Evolutionary conservation across 352 stramenopile species (phyloP).

Genomic region (Plasmopara muralis): DNA sequence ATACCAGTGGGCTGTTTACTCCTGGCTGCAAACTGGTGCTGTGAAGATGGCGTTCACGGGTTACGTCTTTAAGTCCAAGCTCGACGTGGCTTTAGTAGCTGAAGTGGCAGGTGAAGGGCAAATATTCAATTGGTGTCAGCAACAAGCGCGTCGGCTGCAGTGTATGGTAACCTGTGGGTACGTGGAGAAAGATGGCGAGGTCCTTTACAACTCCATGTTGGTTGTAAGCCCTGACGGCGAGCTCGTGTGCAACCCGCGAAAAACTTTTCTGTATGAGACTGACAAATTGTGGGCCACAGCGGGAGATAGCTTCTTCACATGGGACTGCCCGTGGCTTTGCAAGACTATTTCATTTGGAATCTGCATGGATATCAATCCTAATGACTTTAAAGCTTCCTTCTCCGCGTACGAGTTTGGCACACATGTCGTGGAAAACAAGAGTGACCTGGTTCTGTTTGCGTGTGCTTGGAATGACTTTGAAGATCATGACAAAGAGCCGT

Average conservation of each 20-base stretch:
- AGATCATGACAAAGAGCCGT: conserved; percentile 32
- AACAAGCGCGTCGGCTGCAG: conserved; percentile 46
- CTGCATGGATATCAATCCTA: conserved; percentile 88
- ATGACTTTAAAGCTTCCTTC: conserved; percentile 69
- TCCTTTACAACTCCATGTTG: conserved; percentile 79
- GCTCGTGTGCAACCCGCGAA: conserved; percentile 67
- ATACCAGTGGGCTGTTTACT: not conserved
- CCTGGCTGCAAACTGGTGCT: conserved; percentile 4
- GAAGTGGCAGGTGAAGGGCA: conserved; percentile 41
- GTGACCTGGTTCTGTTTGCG: conserved; percentile 73
- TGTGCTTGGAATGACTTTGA: conserved; percentile 83
- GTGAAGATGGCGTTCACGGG: conserved; percentile 76
- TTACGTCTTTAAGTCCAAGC: conserved; percentile 64
- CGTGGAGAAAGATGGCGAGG: conserved; percentile 34
- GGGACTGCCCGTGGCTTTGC: conserved; percentile 69
- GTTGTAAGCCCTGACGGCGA: conserved; percentile 61
- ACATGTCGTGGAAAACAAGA: conserved; percentile 38
- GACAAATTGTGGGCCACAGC: conserved; percentile 76
- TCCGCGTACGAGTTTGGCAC: conserved; percentile 63
- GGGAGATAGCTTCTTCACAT: conserved; percentile 53
- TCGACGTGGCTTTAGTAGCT: conserved; percentile 51
- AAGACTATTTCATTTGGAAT: conserved; percentile 81
- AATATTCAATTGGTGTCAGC: conserved; percentile 66
- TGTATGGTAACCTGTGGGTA: conserved; percentile 73
- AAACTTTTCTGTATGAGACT: conserved; percentile 80